phyloP scores from a whole-genome alignment of 306 rosid genomes.

The Vachellia pachyceras region DNA sequence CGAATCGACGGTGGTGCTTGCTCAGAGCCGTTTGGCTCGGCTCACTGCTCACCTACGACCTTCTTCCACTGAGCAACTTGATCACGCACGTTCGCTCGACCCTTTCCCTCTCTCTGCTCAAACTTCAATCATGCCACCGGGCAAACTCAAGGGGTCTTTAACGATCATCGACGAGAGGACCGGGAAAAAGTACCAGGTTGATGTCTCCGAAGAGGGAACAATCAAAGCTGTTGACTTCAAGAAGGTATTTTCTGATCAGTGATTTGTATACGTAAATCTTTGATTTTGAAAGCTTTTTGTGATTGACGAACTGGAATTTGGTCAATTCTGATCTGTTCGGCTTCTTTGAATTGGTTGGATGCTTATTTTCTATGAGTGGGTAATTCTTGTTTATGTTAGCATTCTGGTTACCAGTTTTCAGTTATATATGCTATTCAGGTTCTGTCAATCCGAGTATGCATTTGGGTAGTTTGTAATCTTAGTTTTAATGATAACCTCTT shows the following conservation, averaged over 20 bases:
- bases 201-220: constrained; percentile 74
- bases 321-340: too few species aligned
- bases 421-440: constrained; percentile 15
- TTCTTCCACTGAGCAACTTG: constrained; percentile 42
- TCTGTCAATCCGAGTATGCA: background rate
- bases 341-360: constrained; percentile 27
- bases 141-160: constrained; percentile 60
- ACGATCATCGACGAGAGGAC: constrained; percentile 82
- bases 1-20: constrained; percentile 46
- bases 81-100: constrained; percentile 44
- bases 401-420: background rate
- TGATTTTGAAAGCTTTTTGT: too few species aligned
- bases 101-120: constrained; percentile 55
- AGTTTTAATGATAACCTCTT: background rate
- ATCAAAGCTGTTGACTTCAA: constrained; percentile 79
- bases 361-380: background rate
- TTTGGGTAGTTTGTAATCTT: constrained; percentile 3
- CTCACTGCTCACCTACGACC: constrained; percentile 69
- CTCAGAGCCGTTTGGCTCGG: constrained; percentile 76
- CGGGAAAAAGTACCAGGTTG: constrained; percentile 70
- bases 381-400: constrained; percentile 15
- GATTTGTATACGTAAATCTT: too few species aligned
- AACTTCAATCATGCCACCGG: constrained; percentile 43
- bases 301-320: too few species aligned
- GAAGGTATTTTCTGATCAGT: constrained; percentile 66